Conservation (phyloP, 495 filamentous ascomycete genomes). For the Trichoderma virens region DNA sequence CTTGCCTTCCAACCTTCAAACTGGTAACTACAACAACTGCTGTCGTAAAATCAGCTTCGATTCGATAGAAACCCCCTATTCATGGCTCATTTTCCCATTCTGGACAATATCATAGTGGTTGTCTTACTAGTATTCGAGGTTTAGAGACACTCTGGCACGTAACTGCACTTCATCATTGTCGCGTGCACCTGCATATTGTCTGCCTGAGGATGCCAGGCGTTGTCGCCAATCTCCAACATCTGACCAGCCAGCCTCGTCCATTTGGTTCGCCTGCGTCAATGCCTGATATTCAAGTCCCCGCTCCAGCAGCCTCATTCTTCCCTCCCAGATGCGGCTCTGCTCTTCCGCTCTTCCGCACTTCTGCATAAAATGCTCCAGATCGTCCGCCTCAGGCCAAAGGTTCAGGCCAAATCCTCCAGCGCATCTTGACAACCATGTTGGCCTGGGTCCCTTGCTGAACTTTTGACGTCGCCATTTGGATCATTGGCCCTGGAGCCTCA, state of each 20-base stretch:
- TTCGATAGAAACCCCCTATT: no score
- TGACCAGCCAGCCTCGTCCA: neutral
- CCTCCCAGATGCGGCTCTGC: neutral
- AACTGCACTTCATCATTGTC: neutral
- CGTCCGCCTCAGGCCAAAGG: neutral
- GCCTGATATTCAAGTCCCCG: neutral
- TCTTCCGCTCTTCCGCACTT: neutral
- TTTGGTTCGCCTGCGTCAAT: neutral
- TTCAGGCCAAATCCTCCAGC: no score
- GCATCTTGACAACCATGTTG: neutral
- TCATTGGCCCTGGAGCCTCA: neutral
- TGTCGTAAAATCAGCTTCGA: no score
- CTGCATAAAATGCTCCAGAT: neutral
- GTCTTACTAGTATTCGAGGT: no score
- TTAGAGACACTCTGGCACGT: no score
- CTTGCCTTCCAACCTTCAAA: no score
- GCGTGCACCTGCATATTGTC: neutral
- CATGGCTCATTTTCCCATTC: no score
- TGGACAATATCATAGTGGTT: no score
- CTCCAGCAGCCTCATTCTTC: neutral
- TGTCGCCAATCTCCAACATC: neutral
- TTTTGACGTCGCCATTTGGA: neutral
- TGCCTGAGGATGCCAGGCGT: constrained; percentile 1
- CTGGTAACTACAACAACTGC: no score
- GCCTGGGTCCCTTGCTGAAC: neutral